Evolutionary conservation across 768 basidiomycete species (phyloP).

Genomic region (Dacryopinax primogenitus): DNA sequence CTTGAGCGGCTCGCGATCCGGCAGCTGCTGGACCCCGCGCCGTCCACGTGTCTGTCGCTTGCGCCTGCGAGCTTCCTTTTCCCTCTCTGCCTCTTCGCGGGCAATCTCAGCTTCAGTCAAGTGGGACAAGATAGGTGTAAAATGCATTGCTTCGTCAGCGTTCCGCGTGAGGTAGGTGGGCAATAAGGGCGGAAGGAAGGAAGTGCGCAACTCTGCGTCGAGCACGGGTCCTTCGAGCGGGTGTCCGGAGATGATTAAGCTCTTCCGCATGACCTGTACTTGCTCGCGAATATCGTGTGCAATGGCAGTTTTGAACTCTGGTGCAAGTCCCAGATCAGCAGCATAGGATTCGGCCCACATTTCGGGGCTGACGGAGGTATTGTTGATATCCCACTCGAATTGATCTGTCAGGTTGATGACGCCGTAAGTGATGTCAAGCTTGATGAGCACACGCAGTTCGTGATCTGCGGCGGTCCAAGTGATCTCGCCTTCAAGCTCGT

Average conservation of each 20-base stretch:
- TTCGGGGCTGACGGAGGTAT: slow-evolving; percentile 68
- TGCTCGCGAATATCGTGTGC: slow-evolving; percentile 94
- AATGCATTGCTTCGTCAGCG: slow-evolving; percentile 61
- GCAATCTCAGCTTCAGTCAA: slow-evolving; percentile 84
- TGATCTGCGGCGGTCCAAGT: slow-evolving; percentile 38
- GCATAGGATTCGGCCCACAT: slow-evolving; percentile 81
- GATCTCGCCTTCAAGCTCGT: slow-evolving; percentile 44
- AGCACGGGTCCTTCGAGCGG: slow-evolving; percentile 64
- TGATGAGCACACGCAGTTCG: slow-evolving; percentile 85
- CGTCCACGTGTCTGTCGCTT: slow-evolving; percentile 76
- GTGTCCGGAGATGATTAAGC: slow-evolving; percentile 79
- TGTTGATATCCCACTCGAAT: slow-evolving; percentile 95
- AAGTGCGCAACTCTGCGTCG: slow-evolving; percentile 82
- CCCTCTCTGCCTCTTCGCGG: slow-evolving; percentile 78
- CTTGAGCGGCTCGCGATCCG: slow-evolving; percentile 83
- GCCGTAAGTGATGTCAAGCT: slow-evolving; percentile 94
- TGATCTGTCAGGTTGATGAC: slow-evolving; percentile 88
- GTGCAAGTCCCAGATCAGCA: slow-evolving; percentile 73
- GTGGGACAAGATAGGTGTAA: slow-evolving; percentile 80
- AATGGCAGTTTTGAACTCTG: slow-evolving; percentile 95
- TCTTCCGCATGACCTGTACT: slow-evolving; percentile 81
- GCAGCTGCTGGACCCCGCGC: slow-evolving; percentile 53
- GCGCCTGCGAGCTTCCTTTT: slow-evolving; percentile 72
- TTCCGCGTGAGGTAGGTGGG: slow-evolving; percentile 51
- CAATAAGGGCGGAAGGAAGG: slow-evolving; percentile 72